Evolutionary conservation across 371 early-diverging fungal species (phyloP), one percentile per base, ranked within the genome.

Genomic region (Parasitella parasitica): DNA sequence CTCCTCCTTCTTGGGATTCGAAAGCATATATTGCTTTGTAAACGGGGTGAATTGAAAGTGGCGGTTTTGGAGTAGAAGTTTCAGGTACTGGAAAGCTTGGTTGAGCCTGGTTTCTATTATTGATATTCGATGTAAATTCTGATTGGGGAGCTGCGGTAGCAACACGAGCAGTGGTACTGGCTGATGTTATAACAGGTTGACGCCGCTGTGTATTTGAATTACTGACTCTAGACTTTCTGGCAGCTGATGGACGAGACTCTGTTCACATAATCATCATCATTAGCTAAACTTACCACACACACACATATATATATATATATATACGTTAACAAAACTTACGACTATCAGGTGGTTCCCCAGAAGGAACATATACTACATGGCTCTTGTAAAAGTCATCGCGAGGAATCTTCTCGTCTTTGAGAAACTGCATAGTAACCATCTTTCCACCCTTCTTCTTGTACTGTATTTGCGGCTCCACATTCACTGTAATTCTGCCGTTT

Each of bases 401-500:
- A 32, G 54, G 69, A 50, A 77, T 70, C 20, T 69, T 75, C 55
- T 91, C 91, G 63, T 91, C 90, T 77, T 91, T 91, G 51, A 81
- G 74, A 74, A 90, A 91, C 77, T 91, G 90, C 80, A 94, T 77
- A 16, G 78, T 85, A 26, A 84, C 90, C 3, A 76, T 63, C 69
- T 94, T 94, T 62, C 77, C 82, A 43, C 88, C 86, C 82, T 94
- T 94, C 74, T 91, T 94, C 51, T 72, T 66, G 74, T 90, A 93
- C 48, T 83, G 82, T 50, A 91, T 89, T 32, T 75, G 73, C 22
- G 71, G 72, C 24, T 61, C 64, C 52, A 91, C 73, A 35, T 87
- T 75, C 18, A 92, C 79, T 4, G 72, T 70, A 63, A 68, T 46
- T 37, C 68, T 57, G 9, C 83, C 83, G 8, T 75, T 73, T n/a